Evolutionary conservation across 805 yeast species (phyloP), one percentile per base, ranked within the genome.

Genomic region (Wickerhamiella lipophila): DNA sequence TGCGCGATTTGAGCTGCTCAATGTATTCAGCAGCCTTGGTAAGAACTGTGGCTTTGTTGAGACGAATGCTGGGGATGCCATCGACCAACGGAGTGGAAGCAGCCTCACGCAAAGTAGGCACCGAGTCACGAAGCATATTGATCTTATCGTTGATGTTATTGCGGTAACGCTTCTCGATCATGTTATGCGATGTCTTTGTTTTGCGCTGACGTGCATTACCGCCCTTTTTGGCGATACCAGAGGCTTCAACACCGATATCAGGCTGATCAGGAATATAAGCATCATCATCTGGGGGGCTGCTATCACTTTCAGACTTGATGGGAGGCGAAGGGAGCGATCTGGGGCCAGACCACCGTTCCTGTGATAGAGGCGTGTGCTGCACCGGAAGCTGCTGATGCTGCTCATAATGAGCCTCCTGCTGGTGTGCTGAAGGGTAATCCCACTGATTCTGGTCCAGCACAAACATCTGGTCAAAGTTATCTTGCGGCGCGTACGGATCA

Each of bases 11-110:
- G 54, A 83, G 66, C 60, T 82, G 86, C 58, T 73, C 70, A 58
- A 83, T 83, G 62, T 84, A 84, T 64, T 83, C 94, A 1, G 85
- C 79, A 7, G 88, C 84, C 59, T 83, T 83, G 34, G 84, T 71
- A 47, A 83, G 67, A 12, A 83, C 81, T 25, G 81, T 80, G 12
- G 89, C 92, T 63, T 83, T 83, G 62, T 82, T 83, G 49, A 84
- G 68, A 60, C 82, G 82, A 29, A 75, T 64, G 8, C 88, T 87
- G 0, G 92, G 92, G 29, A 83, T 68, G 2, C 92, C 94, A 54
- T 83, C 92, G 21, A 82, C 65, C 49, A 77, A 79, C 46, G 69
- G 72, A n/a, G 64, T 70, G 19, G 60, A 63, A 3, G 68, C 70
- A 15, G 69, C 64, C 34, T 80, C 77, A 56, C 86, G 71, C 47